Evolutionary conservation across 129 eudicot species (phyloP).

Genomic region (Lactuca saligna): DNA sequence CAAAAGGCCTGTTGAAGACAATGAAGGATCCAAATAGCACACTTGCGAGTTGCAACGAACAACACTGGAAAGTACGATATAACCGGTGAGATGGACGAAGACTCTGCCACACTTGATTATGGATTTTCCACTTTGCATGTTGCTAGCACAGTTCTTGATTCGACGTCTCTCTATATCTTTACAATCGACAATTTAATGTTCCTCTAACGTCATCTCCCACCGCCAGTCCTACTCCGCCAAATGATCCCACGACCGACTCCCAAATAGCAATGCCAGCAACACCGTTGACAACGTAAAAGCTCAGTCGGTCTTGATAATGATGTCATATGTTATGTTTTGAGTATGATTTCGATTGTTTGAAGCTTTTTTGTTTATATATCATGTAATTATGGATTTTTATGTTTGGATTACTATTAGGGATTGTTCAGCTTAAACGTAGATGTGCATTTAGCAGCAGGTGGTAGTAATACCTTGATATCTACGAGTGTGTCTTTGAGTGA

Average conservation of each 20-base stretch:
- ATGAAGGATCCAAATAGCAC: constrained; percentile 48
- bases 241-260: constrained; percentile 34
- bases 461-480: constrained; percentile 24
- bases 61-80: constrained; percentile 70
- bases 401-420: constrained; percentile 26
- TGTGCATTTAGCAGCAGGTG: constrained; percentile 29
- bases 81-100: constrained; percentile 55
- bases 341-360: constrained; percentile 18
- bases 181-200: no score
- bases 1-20: constrained; percentile 62
- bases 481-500: constrained; percentile 32
- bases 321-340: constrained; percentile 29
- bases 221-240: constrained; percentile 32
- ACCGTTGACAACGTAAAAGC: constrained; percentile 17
- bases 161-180: no score
- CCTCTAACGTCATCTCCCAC: constrained; percentile 26
- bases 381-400: constrained; percentile 18
- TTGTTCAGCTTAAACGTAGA: constrained; percentile 19
- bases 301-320: constrained; percentile 20
- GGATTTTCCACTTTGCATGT: constrained; percentile 71
- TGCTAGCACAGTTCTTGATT: no score
- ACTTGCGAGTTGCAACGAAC: constrained; percentile 63
- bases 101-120: constrained; percentile 54
- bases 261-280: constrained; percentile 29
- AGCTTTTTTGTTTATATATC: neutral